A percentile compares a stretch with the other conserved stretches of the same genome.
These are phyloP conservation scores for Aspergillus amoenus DNA, from an alignment of 2,329 filamentous ascomycete species.

Conservation along the genomic window DNA sequence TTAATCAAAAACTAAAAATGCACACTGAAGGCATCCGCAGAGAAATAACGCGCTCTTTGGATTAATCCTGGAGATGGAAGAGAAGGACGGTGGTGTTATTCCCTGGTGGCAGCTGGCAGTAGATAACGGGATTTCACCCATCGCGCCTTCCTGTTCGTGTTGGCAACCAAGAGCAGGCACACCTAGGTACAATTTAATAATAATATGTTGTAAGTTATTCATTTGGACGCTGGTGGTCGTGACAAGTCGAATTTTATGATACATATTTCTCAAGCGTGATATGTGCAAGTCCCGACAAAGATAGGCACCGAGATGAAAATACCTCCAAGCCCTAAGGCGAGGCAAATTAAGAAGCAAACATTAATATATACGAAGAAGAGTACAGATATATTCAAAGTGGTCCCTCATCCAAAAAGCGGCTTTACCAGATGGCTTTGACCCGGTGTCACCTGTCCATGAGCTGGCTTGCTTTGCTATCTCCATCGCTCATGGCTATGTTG, in stretches of 20 bases:
- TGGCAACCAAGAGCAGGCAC: neutral
- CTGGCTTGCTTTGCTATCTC: neutral
- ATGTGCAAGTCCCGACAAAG: slow-evolving; percentile 14
- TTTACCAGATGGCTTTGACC: neutral
- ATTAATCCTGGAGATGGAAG: neutral
- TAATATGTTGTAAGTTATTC: neutral
- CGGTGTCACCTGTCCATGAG: neutral
- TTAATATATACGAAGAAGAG: slow-evolving; percentile 22
- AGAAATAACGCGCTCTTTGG: neutral
- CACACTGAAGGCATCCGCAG: neutral
- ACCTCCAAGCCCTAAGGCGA: neutral
- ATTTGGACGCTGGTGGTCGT: neutral
- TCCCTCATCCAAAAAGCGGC: slow-evolving; percentile 1
- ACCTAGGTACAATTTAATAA: neutral
- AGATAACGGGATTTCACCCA: neutral
- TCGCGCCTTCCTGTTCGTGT: slow-evolving; percentile 7
- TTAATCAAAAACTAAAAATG: neutral
- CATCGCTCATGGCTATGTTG: neutral
- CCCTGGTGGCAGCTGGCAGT: neutral
- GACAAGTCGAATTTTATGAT: neutral
- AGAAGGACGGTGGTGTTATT: neutral
- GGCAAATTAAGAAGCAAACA: slow-evolving; percentile 12
- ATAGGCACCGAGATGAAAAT: slow-evolving; percentile 4
- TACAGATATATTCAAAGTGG: slow-evolving; percentile 10
- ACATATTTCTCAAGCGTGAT: slow-evolving; percentile 10